Percentiles rank a stretch among this genome's conserved stretches.
These are phyloP conservation scores for Kwoniella dendrophila DNA, from an alignment of 768 basidiomycete species.

Conservation along the genomic window DNA sequence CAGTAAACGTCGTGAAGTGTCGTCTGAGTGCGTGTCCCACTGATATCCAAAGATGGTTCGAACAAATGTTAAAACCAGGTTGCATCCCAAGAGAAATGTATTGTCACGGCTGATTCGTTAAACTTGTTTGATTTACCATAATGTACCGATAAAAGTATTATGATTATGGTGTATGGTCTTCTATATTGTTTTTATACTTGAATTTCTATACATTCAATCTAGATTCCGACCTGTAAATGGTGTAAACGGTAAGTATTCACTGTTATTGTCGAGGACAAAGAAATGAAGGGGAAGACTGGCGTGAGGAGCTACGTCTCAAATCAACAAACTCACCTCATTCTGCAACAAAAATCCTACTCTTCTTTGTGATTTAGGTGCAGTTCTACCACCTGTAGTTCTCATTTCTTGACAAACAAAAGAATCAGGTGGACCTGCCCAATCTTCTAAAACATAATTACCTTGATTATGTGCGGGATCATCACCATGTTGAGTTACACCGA, in stretches of 20 bases:
- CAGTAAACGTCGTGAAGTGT: too few relatives aligned
- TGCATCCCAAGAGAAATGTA: too few relatives aligned
- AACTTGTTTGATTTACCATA: too few relatives aligned
- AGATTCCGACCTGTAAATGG: background rate
- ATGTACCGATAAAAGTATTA: too few relatives aligned
- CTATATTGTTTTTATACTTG: too few relatives aligned
- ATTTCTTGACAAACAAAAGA: slow-evolving; percentile 96
- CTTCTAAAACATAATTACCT: slow-evolving; percentile 79
- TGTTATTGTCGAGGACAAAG: background rate
- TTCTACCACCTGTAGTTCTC: slow-evolving; percentile 58
- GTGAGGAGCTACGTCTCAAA: too few relatives aligned
- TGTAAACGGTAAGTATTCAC: background rate
- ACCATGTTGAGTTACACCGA: slow-evolving; percentile 74
- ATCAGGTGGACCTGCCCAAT: slow-evolving; percentile 96
- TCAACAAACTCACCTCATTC: slow-evolving; percentile 52
- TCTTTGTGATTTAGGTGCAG: slow-evolving; percentile 56
- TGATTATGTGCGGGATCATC: slow-evolving; percentile 60
- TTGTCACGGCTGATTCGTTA: too few relatives aligned
- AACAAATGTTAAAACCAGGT: too few relatives aligned
- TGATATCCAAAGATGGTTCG: too few relatives aligned
- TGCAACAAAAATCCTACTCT: slow-evolving; percentile 57
- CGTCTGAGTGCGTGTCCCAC: too few relatives aligned
- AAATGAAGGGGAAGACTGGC: too few relatives aligned
- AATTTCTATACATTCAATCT: background rate
- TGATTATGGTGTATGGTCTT: too few relatives aligned